Base-by-base conservation (phyloP, 768 basidiomycete genomes). In the Boletus pseudopeckii region DNA sequence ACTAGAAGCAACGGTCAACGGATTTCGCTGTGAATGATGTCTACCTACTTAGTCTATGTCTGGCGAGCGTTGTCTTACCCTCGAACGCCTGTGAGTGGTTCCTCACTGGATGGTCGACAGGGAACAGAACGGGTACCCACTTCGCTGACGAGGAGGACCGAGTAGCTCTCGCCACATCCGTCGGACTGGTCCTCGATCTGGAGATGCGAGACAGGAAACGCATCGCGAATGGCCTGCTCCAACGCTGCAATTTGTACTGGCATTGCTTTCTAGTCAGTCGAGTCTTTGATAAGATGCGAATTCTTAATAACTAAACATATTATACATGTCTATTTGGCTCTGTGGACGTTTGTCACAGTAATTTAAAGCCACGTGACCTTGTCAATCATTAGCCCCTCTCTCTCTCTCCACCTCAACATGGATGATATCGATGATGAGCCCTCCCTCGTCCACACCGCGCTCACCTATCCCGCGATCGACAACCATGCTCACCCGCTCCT, bases 401-500 rank as follows among this genome's bases (percentile, higher is more conserved):
- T n/a, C n/a, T n/a, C n/a, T n/a, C n/a, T n/a, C n/a, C n/a, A n/a
- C n/a, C n/a, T n/a, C 30, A 17, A 20, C 28, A 64, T 65, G 56
- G 26, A 44, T n/a, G n/a, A n/a, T n/a, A n/a, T n/a, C n/a, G n/a
- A n/a, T n/a, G n/a, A n/a, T n/a, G n/a, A n/a, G n/a, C n/a, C 51
- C 5, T 46, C 64, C 8, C 60, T 71, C 39, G 60, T 52, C 40
- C 30, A 48, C 26, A 46, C 50, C 20, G 56, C 57, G 24, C 58
- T 70, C 28, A 22, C 51, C 24, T 78, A 73, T 46, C 85, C 84
- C 18, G 81, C 80, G 1, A 86, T 88, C 64, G 88, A 91, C 71
- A 90, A 90, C 65, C 90, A 91, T 63, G 85, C 88, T 0, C 90
- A 91, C 62, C 84, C 88, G 2, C 72, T 92, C 18, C 74, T 91